A percentile compares a stretch with the other conserved stretches of the same genome.
Conservation (phyloP, 257 asterid species). For the Apocynum venetum region DNA sequence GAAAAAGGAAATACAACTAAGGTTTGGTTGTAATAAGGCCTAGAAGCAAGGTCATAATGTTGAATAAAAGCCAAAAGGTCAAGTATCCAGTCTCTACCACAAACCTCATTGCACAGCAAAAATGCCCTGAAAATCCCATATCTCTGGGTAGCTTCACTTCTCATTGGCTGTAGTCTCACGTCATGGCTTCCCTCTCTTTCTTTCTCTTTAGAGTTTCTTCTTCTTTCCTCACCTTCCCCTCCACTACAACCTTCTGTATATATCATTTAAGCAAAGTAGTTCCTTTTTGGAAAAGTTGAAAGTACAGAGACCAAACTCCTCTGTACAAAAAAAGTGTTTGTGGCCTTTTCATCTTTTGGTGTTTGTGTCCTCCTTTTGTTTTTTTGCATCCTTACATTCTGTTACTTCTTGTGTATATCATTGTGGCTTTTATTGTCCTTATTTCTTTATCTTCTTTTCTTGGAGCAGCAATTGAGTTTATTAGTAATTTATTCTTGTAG, state of each 20-base stretch:
- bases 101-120: background rate
- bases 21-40: background rate
- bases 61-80: background rate
- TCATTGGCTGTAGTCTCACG: constrained; percentile 13
- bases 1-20: background rate
- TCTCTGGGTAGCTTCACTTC: constrained; percentile 12
- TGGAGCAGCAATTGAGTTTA: background rate
- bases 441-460: background rate
- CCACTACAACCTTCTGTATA: background rate
- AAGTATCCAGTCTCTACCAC: background rate
- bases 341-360: background rate
- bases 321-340: background rate
- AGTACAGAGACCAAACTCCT: background rate
- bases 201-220: background rate
- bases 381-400: background rate
- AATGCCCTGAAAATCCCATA: constrained; percentile 10
- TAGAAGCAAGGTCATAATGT: background rate
- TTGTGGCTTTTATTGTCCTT: background rate
- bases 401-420: background rate
- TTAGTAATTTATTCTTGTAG: background rate
- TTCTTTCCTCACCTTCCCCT: background rate
- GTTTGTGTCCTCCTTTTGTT: background rate
- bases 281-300: constrained; percentile 12
- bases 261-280: background rate
- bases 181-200: background rate